Percentiles rank a stretch among this genome's conserved stretches.
phyloP scores from a whole-genome alignment of 2,329 filamentous ascomycete species.

The Cladosporium cucumerinum region DNA sequence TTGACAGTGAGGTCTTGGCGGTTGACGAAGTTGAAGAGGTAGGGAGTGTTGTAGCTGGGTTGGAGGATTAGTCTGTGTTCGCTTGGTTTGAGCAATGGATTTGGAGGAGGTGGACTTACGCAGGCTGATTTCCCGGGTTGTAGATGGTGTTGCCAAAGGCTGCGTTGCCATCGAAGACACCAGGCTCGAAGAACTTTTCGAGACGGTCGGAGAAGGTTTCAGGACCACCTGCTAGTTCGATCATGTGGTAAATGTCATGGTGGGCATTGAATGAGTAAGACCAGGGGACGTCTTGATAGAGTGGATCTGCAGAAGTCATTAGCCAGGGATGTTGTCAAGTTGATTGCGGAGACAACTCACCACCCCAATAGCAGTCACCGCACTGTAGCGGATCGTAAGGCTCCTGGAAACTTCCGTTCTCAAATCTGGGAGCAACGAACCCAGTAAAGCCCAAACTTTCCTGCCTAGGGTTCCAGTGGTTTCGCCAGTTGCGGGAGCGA shows the following conservation, averaged over 20 bases:
- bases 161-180: constrained; percentile 33
- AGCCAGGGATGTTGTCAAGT: neutral
- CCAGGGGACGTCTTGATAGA: constrained; percentile 22
- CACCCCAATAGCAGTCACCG: constrained; percentile 64
- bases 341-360: constrained; percentile 41
- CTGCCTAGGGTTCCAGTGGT: constrained; percentile 64
- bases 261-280: constrained; percentile 64
- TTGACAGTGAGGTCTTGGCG: constrained; percentile 60
- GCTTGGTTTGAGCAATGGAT: no score
- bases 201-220: constrained; percentile 56
- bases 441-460: constrained; percentile 59
- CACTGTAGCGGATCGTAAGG: constrained; percentile 52
- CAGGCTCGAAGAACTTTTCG: constrained; percentile 58
- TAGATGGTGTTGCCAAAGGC: constrained; percentile 41
- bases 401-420: constrained; percentile 45
- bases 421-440: constrained; percentile 62
- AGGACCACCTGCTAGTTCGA: constrained; percentile 55
- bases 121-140: constrained; percentile 65
- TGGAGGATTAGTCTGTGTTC: neutral
- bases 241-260: constrained; percentile 59
- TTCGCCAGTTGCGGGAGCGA: constrained; percentile 66
- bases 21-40: constrained; percentile 65
- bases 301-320: constrained; percentile 6
- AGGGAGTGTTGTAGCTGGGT: constrained; percentile 59
- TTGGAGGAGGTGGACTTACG: constrained; percentile 21